phyloP scores from a whole-genome alignment of 1,139 yeast species.

The Saccharomycopsis hybrid region DNA sequence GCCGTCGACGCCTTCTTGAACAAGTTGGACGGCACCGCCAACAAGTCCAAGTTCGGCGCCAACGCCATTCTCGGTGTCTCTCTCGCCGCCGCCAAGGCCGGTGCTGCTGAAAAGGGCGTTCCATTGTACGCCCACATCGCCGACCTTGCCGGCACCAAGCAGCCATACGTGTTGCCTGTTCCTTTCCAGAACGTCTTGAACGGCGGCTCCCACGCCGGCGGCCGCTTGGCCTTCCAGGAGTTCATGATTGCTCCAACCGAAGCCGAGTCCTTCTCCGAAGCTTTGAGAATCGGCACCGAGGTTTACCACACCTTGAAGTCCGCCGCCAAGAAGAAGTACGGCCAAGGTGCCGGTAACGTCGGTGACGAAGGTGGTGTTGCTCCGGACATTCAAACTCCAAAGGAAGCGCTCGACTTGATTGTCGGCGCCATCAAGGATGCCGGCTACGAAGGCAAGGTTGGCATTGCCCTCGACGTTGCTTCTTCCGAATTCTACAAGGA shows the following conservation, averaged over 20 bases:
- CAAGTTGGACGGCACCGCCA: conserved; percentile 68
- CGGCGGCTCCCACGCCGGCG: conserved; percentile 92
- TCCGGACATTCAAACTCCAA: conserved; percentile 69
- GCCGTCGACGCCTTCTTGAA: conserved; percentile 61
- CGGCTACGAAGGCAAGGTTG: conserved; percentile 71
- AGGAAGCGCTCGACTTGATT: conserved; percentile 78
- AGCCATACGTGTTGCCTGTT: conserved; percentile 69
- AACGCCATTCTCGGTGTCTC: conserved; percentile 81
- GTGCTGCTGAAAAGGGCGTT: conserved; percentile 66
- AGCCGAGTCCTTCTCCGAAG: conserved; percentile 71
- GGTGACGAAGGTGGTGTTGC: conserved; percentile 96
- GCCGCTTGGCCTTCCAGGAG: conserved; percentile 83
- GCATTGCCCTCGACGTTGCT: conserved; percentile 77
- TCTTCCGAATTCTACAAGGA: conserved; percentile 82
- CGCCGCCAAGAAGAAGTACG: conserved; percentile 70
- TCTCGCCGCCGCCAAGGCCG: conserved; percentile 73
- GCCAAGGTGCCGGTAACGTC: conserved; percentile 81
- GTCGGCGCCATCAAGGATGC: conserved; percentile 64
- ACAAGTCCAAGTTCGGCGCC: conserved; percentile 78
- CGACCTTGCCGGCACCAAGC: conserved; percentile 46
- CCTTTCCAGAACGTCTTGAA: conserved; percentile 82
- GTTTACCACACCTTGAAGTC: conserved; percentile 77
- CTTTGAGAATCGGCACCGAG: conserved; percentile 75
- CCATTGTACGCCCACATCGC: conserved; percentile 70
- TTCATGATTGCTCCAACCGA: conserved; percentile 80